A percentile compares a stretch with the other conserved stretches of the same genome.
phyloP scores from a whole-genome alignment of 2,329 filamentous ascomycete genomes.

The Pyricularia sp. region DNA sequence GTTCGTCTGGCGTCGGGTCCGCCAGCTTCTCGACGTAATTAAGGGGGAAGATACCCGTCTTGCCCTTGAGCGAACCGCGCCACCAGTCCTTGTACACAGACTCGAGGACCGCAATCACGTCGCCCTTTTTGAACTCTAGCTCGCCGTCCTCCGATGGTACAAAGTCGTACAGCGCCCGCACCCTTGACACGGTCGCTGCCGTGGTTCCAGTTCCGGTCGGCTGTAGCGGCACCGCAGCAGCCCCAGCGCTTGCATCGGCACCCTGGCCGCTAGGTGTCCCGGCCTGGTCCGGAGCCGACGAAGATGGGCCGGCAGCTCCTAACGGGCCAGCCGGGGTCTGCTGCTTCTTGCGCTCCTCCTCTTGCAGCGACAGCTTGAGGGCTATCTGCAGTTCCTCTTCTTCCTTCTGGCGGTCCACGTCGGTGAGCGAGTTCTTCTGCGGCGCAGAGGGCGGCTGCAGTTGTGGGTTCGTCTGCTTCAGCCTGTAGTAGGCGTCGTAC shows the following conservation, averaged over 20 bases:
- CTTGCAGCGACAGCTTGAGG: slow-evolving; percentile 82
- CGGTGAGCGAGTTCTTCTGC: slow-evolving; percentile 84
- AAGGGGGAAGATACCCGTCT: slow-evolving; percentile 94
- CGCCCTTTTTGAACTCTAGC: slow-evolving; percentile 95
- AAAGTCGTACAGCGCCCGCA: slow-evolving; percentile 91
- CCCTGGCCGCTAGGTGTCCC: slow-evolving; percentile 19
- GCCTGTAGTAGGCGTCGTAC: slow-evolving; percentile 84
- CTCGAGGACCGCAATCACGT: slow-evolving; percentile 93
- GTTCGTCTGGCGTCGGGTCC: slow-evolving; percentile 87
- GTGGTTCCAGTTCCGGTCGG: slow-evolving; percentile 74
- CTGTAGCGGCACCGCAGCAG: slow-evolving; percentile 37
- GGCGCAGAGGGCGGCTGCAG: slow-evolving; percentile 88
- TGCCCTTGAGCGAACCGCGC: slow-evolving; percentile 88
- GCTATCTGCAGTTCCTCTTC: slow-evolving; percentile 97
- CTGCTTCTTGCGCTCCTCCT: slow-evolving; percentile 59
- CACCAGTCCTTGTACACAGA: slow-evolving; percentile 99
- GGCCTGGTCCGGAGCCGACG: slow-evolving; percentile 18
- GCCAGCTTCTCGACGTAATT: slow-evolving; percentile 98
- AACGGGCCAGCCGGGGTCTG: slow-evolving; percentile 27
- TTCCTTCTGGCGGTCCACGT: slow-evolving; percentile 84
- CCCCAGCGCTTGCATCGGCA: slow-evolving; percentile 22
- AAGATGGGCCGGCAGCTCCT: slow-evolving; percentile 19
- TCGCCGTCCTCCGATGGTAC: slow-evolving; percentile 89
- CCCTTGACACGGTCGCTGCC: slow-evolving; percentile 89
- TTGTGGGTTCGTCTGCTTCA: slow-evolving; percentile 79